A percentile compares a stretch with the other conserved stretches of the same genome.
These are phyloP conservation scores for Dactylis glomerata DNA, from an alignment of 176 grass and related monocot genomes.

Conservation along the genomic window DNA sequence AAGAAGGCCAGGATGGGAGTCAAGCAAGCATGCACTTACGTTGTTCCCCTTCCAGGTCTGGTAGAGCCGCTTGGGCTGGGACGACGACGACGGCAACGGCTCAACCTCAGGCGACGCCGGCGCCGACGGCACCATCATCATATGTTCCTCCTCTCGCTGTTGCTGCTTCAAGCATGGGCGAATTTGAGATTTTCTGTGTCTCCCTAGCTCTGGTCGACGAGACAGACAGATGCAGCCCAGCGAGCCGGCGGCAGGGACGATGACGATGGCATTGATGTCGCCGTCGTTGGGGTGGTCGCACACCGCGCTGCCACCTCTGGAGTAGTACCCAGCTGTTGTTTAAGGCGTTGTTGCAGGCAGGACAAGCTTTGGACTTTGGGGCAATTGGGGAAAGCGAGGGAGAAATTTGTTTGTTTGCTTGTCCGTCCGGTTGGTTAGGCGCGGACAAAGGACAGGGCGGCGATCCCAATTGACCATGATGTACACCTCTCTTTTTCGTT, in stretches of 20 bases:
- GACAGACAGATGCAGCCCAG: neutral
- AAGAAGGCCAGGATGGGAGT: neutral
- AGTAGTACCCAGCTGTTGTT: neutral
- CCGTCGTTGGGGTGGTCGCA: neutral
- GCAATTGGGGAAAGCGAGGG: neutral
- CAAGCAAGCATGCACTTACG: neutral
- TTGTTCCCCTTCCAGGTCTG: constrained; percentile 72
- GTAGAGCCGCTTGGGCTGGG: constrained; percentile 38
- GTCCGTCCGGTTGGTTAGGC: neutral
- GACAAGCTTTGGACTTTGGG: neutral
- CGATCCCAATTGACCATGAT: neutral
- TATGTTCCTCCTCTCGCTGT: neutral
- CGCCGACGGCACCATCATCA: constrained; percentile 14
- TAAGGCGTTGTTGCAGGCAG: neutral
- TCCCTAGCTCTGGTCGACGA: constrained; percentile 13
- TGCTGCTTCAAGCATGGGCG: neutral
- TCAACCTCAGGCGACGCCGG: neutral
- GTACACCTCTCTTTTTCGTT: neutral
- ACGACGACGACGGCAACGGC: neutral
- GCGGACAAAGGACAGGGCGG: constrained; percentile 24
- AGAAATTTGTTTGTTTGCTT: neutral
- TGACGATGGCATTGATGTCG: neutral
- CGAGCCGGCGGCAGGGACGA: neutral
- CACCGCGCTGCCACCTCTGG: neutral
- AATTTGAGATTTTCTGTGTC: neutral